Evolutionary conservation across 768 basidiomycete species (phyloP), one percentile per base, ranked within the genome.

Genomic region (Leccinellum albellum): DNA sequence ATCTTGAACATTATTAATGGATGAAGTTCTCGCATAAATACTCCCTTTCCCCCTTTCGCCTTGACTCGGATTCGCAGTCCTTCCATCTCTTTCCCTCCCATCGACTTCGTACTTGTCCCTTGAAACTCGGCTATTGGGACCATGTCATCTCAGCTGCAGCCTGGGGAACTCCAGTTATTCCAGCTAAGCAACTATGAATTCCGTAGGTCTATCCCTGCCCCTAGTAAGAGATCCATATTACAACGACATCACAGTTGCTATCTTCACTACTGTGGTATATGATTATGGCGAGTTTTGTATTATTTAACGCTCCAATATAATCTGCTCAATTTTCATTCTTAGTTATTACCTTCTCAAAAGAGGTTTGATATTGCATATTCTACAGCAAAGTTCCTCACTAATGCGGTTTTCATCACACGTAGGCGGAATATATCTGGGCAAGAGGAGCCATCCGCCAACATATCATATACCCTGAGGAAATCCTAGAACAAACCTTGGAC

Each of bases 401-500:
- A 17, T 6, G 17, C n/a, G 17, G 9, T 40, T 5, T 40, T 40
- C n/a, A 40, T 31, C 10, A 31, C 31, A 1, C n/a, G 9, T 40
- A 58, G 57, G 15, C 54, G 17, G 49, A 58, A n/a, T 46, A 58
- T 23, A 46, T 58, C 15, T 58, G 57, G 57, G 57, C 54, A 32
- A 29, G 53, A 12, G 9, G n/a, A 4, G 24, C 6, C 20, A 6
- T 12, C 7, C 13, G 5, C 17, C 10, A 15, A 48, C 20, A 9
- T 50, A 48, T 42, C 24, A 32, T 24, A 4, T n/a, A 9, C 9
- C 15, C 46, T 47, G 17, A 47, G 24, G 15, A 20, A 0, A 48
- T 26, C 26, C 26, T 26, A 48, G 26, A 28, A 17, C 12, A 48
- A 28, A 7, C 54, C 21, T 6, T 56, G 54, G 50, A 31, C 54